Percentiles rank a stretch among this genome's conserved stretches.
phyloP scores from a whole-genome alignment of 306 rosid species.

The Glycyrrhiza uralensis region DNA sequence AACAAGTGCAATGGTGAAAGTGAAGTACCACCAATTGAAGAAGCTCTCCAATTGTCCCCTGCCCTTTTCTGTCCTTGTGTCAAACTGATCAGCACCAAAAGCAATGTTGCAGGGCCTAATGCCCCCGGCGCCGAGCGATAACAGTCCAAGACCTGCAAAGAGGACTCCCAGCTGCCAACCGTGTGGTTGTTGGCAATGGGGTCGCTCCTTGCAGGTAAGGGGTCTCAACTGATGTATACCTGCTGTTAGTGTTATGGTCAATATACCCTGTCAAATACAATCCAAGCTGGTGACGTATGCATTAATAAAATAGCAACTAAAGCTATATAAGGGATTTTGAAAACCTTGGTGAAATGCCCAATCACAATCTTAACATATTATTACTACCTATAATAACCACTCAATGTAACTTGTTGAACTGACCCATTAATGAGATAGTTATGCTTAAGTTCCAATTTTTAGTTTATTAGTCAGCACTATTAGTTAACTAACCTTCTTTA shows the following conservation, averaged over 20 bases:
- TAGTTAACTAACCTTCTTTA: neutral
- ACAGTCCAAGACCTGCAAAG: constrained; percentile 50
- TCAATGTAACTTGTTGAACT: neutral
- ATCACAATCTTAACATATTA: neutral
- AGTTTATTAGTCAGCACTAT: neutral
- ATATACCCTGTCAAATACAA: constrained; percentile 62
- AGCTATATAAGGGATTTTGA: neutral
- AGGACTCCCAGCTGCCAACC: constrained; percentile 63
- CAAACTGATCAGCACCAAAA: constrained; percentile 83
- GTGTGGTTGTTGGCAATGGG: constrained; percentile 44
- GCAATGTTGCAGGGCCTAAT: constrained; percentile 88
- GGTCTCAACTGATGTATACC: constrained; percentile 54
- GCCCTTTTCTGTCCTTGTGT: constrained; percentile 60
- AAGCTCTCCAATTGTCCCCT: constrained; percentile 63
- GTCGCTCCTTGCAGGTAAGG: constrained; percentile 30
- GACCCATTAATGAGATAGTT: neutral
- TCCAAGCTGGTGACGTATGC: neutral
- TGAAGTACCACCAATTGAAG: constrained; percentile 90
- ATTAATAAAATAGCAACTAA: too few species aligned
- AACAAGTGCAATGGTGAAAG: constrained; percentile 64
- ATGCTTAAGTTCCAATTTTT: neutral
- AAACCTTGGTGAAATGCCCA: neutral
- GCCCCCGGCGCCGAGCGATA: constrained; percentile 80
- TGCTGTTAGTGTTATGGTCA: constrained; percentile 62
- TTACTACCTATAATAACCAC: neutral